Conservation (phyloP, 2,329 filamentous ascomycete genomes). For the Laburnicola sp. region DNA sequence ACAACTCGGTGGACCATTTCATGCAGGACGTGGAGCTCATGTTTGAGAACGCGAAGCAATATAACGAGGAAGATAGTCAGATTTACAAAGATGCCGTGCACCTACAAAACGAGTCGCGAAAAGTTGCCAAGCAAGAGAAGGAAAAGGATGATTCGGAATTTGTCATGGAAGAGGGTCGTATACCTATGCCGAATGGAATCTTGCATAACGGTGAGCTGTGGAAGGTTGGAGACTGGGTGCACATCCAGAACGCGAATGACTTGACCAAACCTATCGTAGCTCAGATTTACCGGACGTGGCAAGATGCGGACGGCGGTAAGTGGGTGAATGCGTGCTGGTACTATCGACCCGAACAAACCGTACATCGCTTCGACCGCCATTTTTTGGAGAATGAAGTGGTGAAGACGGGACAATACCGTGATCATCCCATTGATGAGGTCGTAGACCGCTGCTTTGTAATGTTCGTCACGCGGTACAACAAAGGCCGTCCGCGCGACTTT, state of each 20-base stretch:
- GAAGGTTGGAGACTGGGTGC: slow-evolving; percentile 96
- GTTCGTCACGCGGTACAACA: slow-evolving; percentile 93
- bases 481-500: slow-evolving; percentile 83
- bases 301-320: slow-evolving; percentile 77
- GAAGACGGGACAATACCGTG: slow-evolving; percentile 94
- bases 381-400: slow-evolving; percentile 95
- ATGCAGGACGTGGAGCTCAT: slow-evolving; percentile 87
- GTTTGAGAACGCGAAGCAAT: slow-evolving; percentile 92
- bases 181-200: slow-evolving; percentile 78
- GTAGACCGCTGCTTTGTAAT: slow-evolving; percentile 97
- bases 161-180: slow-evolving; percentile 84
- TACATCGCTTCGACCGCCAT: slow-evolving; percentile 92
- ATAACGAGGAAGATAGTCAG: slow-evolving; percentile 85
- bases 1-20: slow-evolving; percentile 79
- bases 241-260: slow-evolving; percentile 92
- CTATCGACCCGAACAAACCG: slow-evolving; percentile 95
- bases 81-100: slow-evolving; percentile 80
- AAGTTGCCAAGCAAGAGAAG: slow-evolving; percentile 79
- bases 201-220: slow-evolving; percentile 81
- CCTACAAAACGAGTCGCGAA: slow-evolving; percentile 71
- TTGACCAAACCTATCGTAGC: slow-evolving; percentile 95
- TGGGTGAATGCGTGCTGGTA: slow-evolving; percentile 99
- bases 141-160: slow-evolving; percentile 87
- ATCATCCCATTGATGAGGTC: slow-evolving; percentile 90
- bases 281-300: slow-evolving; percentile 94